Base-by-base conservation (phyloP, 2,329 filamentous ascomycete species). In the Cladosporium colombiae region DNA sequence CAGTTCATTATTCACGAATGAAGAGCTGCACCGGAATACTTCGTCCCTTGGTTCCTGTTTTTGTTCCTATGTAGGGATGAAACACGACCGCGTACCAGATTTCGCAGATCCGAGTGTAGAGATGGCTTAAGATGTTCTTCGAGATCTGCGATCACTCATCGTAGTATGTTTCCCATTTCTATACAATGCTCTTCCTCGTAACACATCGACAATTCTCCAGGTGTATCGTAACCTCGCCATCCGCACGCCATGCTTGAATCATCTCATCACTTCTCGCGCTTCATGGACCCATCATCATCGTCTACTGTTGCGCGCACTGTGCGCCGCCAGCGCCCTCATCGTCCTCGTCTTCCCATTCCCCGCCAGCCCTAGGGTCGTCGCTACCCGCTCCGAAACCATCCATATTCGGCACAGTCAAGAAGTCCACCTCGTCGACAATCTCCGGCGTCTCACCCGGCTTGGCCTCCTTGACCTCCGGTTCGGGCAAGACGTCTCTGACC, bases 341-440 rank as follows among this genome's bases (percentile, higher is more conserved):
- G 2, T 90, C 89, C 29, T 91, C 89, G 52, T 91, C 89, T 62
- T 90, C 88, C 79, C 90, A 89, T 85, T 89, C 91, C 14, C 86
- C 87, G 67, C 83, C 84, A 21, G 83, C 87, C 64, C 89, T 81
- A 21, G 89, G 86, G 73, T 92, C 90, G 64, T 86, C 88, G 2
- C 88, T 88, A 70, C 86, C 86, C 61, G 88, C 89, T 58, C 91
- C 91, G 83, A 93, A 93, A 81, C 93, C 88, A 61, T 97, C 92
- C 71, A 97, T 86, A 72, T 93, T 89, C 3, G 88, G 92, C 69
- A 93, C 87, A n/a, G 87, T 86, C 68, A 97, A 91, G 73, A 91
- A 96, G 2, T 92, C 86, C 0, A 97, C 92, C 70, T 98, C 93
- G 66, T 98, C 95, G 10, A 93, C 83, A 66, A 91, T 88, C 0